Conservation (phyloP, 805 yeast genomes). For the Lipomyces yamadae region DNA sequence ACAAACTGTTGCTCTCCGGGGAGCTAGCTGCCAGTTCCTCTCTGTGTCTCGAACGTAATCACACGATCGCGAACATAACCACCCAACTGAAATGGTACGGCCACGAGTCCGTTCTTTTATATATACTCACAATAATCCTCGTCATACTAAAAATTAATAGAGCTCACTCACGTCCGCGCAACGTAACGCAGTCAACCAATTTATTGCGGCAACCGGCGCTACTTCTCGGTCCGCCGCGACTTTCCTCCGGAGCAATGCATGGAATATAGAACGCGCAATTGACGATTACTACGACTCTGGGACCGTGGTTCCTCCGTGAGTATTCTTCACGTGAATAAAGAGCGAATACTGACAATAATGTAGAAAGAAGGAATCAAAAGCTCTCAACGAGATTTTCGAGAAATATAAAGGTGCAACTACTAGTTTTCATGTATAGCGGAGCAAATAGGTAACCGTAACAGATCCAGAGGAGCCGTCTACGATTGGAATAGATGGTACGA, state of each 20-base stretch:
- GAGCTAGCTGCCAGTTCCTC: too few relatives aligned
- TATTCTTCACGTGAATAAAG: background rate
- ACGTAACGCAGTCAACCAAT: constrained; percentile 26
- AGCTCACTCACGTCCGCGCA: constrained; percentile 24
- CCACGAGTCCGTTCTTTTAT: too few relatives aligned
- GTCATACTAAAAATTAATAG: constrained; percentile 3
- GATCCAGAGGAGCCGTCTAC: constrained; percentile 42
- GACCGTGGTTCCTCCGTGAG: background rate
- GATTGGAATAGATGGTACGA: constrained; percentile 81
- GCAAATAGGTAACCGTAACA: background rate
- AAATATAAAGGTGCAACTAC: constrained; percentile 39
- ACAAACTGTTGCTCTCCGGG: too few relatives aligned
- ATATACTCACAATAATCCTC: too few relatives aligned
- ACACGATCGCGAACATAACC: background rate
- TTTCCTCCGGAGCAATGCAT: constrained; percentile 35
- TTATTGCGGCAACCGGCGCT: constrained; percentile 30
- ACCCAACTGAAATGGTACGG: background rate
- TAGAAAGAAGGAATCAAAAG: constrained; percentile 21
- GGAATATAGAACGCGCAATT: constrained; percentile 46
- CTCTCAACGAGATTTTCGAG: constrained; percentile 37
- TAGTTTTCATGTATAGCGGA: background rate
- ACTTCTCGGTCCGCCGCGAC: constrained; percentile 24
- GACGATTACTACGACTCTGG: constrained; percentile 44
- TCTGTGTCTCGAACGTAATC: background rate
- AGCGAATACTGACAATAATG: background rate